Evolutionary conservation across 73 alveolate genomes (phyloP).

Genomic region (Symbiodinium natans): DNA sequence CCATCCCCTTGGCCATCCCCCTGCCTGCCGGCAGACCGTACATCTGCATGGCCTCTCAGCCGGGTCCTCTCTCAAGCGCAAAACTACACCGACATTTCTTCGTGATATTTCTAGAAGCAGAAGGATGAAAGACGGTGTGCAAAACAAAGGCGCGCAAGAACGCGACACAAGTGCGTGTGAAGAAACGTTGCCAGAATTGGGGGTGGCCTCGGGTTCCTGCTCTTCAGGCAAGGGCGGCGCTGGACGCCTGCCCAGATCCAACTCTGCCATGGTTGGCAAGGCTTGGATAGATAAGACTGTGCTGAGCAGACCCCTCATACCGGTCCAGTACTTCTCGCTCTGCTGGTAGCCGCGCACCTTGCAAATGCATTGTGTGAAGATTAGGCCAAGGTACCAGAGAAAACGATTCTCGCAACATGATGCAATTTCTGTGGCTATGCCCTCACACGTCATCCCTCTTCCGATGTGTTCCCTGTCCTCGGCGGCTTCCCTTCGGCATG

Average conservation of each 20-base stretch:
- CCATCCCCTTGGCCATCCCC: no score
- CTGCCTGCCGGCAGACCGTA: constrained; percentile 40
- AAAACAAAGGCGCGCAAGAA: no score
- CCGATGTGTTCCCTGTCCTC: background rate
- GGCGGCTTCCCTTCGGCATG: constrained; percentile 19
- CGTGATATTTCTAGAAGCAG: no score
- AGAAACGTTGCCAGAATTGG: no score
- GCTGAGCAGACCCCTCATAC: background rate
- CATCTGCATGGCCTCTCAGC: constrained; percentile 49
- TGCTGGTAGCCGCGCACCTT: background rate
- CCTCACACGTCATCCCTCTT: background rate
- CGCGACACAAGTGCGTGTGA: no score
- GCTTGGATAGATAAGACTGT: background rate
- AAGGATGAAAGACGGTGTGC: no score
- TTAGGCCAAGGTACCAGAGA: no score
- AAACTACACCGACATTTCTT: no score
- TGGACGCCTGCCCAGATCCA: constrained; percentile 25
- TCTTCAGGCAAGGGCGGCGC: constrained; percentile 53
- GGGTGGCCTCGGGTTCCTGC: constrained; percentile 71
- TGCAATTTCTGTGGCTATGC: no score
- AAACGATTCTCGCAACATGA: no score
- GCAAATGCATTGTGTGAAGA: no score
- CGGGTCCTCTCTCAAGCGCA: constrained; percentile 38
- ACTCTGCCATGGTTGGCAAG: background rate
- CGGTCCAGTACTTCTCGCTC: constrained; percentile 55